Base-by-base conservation (phyloP, 768 basidiomycete species). In the Kwoniella shandongensis region DNA sequence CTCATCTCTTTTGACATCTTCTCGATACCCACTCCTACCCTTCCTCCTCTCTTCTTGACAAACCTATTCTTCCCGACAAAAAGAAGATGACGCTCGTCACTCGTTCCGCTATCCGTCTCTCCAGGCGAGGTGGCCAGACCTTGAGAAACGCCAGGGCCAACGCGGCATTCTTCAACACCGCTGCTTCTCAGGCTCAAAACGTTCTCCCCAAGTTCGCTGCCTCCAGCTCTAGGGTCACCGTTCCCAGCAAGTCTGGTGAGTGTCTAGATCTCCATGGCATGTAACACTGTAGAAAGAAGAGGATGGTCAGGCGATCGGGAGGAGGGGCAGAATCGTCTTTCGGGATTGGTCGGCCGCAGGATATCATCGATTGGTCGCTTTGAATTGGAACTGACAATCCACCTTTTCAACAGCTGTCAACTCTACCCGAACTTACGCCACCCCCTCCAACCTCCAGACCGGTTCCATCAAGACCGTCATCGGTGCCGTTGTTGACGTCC, bases 401-500 rank as follows among this genome's bases (percentile, higher is more conserved):
- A 15, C 38, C 30, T 11, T 55, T 47, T 46, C 8, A n/a, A 15
- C 39, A 57, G 55, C 55, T 20, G 66, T 60, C 44, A 30, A 57
- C 55, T 36, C 64, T 51, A 45, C 82, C 63, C 92, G 92, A 77
- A 80, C 85, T 47, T 94, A 93, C 83, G 93, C 93, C 63, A 92
- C 92, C 53, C 91, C 94, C 78, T 84, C 88, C 58, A 87, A 85
- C 81, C 79, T 71, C 66, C 78, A 82, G 52, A 79, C 83, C 70
- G 93, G 93, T 69, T 80, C 83, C 44, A 89, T 97, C 75, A 96
- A 97, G 83, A 93, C 91, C 70, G 93, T 99, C 83, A 99, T 99
- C 80, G 96, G 96, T 88, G 94, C 96, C 80, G 96, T 99, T 81
- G 96, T 99, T 76, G 96, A 99, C 78, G 96, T 99, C 69, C 91